Evolutionary conservation across 345 rosid genomes (phyloP).

Genomic region (Clausena lansium): DNA sequence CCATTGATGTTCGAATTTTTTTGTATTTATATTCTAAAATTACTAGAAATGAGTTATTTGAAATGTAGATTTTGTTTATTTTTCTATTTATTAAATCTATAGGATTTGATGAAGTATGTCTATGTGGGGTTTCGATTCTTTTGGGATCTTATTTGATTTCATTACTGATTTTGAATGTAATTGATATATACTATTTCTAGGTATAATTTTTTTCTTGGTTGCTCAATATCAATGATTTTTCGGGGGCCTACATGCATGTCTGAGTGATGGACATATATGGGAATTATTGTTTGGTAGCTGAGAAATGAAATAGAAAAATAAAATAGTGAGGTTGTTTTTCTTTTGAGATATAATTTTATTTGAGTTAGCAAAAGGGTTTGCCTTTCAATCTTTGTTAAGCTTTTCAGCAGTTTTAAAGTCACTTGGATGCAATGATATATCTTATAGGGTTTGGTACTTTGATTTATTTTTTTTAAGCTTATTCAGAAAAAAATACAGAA

Average conservation of each 20-base stretch:
- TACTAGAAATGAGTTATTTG: too few relatives aligned
- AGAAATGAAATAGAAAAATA: not conserved
- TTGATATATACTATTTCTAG: not conserved
- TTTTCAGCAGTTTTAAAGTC: not conserved
- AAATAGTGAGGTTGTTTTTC: not conserved
- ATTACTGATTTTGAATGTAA: not conserved
- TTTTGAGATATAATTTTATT: not conserved
- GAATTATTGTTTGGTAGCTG: constrained; percentile 5
- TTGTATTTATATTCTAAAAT: too few relatives aligned
- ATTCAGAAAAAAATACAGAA: not conserved
- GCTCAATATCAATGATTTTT: not conserved
- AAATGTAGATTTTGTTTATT: too few relatives aligned
- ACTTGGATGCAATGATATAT: constrained; percentile 4
- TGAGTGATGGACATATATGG: constrained; percentile 22
- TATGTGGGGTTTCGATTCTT: not conserved
- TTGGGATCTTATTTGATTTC: not conserved
- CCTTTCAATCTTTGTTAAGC: not conserved
- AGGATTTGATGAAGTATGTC: not conserved
- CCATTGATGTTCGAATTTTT: too few relatives aligned
- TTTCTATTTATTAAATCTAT: not conserved
- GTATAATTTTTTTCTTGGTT: not conserved
- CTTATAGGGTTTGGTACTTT: not conserved
- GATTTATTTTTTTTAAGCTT: not conserved
- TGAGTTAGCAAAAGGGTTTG: not conserved
- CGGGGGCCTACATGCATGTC: not conserved